phyloP scores from a whole-genome alignment of 352 stramenopile genomes.

The Aphanomyces invadans region DNA sequence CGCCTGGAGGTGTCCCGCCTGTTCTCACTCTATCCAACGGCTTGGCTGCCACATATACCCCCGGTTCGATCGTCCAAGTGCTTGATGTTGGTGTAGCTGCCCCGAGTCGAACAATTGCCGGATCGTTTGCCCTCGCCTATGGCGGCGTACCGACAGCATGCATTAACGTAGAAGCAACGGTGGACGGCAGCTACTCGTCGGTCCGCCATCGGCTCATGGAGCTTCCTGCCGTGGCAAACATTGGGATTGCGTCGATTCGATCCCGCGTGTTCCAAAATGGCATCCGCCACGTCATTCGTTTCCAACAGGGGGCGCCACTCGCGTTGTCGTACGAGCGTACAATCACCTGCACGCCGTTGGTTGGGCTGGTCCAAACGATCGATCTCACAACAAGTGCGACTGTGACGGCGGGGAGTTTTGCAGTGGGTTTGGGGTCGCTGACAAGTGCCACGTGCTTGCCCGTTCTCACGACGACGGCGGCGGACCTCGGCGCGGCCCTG shows the following conservation, averaged over 20 bases:
- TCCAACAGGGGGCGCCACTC: slow-evolving; percentile 34
- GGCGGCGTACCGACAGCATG: slow-evolving; percentile 38
- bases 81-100: slow-evolving; percentile 54
- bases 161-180: slow-evolving; percentile 36
- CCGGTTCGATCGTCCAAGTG: slow-evolving; percentile 37
- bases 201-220: slow-evolving; percentile 33
- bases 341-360: slow-evolving; percentile 31
- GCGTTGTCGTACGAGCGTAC: slow-evolving; percentile 33
- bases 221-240: slow-evolving; percentile 45
- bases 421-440: neutral
- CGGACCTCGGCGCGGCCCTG: neutral
- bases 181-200: slow-evolving; percentile 42
- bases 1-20: slow-evolving; percentile 25
- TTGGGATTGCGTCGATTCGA: slow-evolving; percentile 38
- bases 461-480: neutral
- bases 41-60: slow-evolving; percentile 35
- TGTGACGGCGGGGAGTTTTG: slow-evolving; percentile 29
- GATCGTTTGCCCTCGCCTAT: slow-evolving; percentile 50
- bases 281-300: slow-evolving; percentile 43
- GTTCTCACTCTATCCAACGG: slow-evolving; percentile 42
- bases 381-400: slow-evolving; percentile 36
- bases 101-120: slow-evolving; percentile 37
- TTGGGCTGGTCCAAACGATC: slow-evolving; percentile 52
- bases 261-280: slow-evolving; percentile 32
- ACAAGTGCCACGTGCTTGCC: neutral